Conservation (phyloP, 2,329 filamentous ascomycete genomes). For the Monosporascus sp. region DNA sequence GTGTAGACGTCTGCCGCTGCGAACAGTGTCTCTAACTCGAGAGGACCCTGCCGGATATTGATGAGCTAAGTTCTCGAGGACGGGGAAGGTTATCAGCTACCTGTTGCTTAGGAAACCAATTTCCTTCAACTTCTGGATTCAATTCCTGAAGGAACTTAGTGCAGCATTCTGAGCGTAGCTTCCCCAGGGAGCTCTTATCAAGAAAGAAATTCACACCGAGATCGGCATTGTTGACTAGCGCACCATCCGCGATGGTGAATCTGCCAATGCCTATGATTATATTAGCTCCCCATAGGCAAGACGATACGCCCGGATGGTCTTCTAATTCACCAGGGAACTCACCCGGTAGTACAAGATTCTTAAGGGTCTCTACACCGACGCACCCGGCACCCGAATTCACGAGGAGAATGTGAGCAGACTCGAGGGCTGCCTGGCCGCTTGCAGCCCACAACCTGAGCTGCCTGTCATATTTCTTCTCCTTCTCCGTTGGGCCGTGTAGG, state of each 20-base stretch:
- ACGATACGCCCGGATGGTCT: neutral
- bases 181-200: constrained; percentile 70
- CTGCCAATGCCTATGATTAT: constrained; percentile 65
- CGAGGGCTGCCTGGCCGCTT: constrained; percentile 81
- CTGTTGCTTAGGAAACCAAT: constrained; percentile 53
- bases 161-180: constrained; percentile 71
- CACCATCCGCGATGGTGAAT: constrained; percentile 85
- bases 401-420: constrained; percentile 85
- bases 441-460: constrained; percentile 95
- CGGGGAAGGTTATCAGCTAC: constrained; percentile 20
- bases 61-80: constrained; percentile 3
- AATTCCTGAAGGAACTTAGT: constrained; percentile 75
- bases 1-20: constrained; percentile 39
- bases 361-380: constrained; percentile 83
- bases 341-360: constrained; percentile 94
- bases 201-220: constrained; percentile 97
- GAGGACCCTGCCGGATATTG: constrained; percentile 17
- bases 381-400: constrained; percentile 84
- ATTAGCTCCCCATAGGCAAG: constrained; percentile 12
- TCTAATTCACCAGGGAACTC: constrained; percentile 10
- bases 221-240: constrained; percentile 71
- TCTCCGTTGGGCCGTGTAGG: constrained; percentile 50
- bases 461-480: constrained; percentile 81
- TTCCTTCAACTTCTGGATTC: constrained; percentile 84
- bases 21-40: constrained; percentile 38